phyloP scores from a whole-genome alignment of 768 basidiomycete species.

The Calocera viscosa region DNA sequence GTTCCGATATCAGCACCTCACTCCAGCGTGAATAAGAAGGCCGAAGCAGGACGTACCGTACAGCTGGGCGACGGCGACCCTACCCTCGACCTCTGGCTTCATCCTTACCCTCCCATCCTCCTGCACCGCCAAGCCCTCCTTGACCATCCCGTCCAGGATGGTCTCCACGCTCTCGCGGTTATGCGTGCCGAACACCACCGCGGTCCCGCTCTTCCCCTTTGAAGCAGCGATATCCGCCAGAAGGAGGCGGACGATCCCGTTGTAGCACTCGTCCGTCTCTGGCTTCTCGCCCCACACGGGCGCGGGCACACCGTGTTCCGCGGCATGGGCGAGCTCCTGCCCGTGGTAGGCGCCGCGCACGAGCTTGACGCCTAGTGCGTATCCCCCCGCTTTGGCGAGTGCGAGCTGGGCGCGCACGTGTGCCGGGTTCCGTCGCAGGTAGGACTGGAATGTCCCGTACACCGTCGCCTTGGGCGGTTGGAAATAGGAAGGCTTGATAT shows the following conservation, averaged over 20 bases:
- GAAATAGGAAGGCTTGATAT: constrained; percentile 32
- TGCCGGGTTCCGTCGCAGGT: constrained; percentile 64
- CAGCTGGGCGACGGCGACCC: constrained; percentile 66
- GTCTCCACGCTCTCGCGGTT: constrained; percentile 57
- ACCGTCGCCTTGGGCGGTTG: constrained; percentile 44
- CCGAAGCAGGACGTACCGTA: constrained; percentile 44
- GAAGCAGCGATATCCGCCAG: constrained; percentile 39
- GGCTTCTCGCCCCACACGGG: constrained; percentile 59
- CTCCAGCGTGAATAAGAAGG: constrained; percentile 5
- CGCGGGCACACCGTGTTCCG: constrained; percentile 44
- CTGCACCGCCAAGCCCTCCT: constrained; percentile 39
- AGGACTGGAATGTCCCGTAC: constrained; percentile 83
- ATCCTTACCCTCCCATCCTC: constrained; percentile 33
- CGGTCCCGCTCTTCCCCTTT: constrained; percentile 28
- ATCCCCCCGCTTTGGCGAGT: constrained; percentile 53
- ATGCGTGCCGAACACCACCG: constrained; percentile 78
- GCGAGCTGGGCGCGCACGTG: constrained; percentile 52
- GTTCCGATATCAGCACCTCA: not conserved
- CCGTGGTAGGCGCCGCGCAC: constrained; percentile 88
- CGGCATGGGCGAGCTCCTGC: constrained; percentile 48
- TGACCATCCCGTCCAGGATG: constrained; percentile 49
- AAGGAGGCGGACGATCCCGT: constrained; percentile 47
- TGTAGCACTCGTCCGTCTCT: constrained; percentile 64
- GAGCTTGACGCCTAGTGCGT: constrained; percentile 78
- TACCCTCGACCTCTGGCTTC: constrained; percentile 43